Evolutionary conservation across 2,329 filamentous ascomycete species (phyloP).

Genomic region (Pseudocercospora cruenta): DNA sequence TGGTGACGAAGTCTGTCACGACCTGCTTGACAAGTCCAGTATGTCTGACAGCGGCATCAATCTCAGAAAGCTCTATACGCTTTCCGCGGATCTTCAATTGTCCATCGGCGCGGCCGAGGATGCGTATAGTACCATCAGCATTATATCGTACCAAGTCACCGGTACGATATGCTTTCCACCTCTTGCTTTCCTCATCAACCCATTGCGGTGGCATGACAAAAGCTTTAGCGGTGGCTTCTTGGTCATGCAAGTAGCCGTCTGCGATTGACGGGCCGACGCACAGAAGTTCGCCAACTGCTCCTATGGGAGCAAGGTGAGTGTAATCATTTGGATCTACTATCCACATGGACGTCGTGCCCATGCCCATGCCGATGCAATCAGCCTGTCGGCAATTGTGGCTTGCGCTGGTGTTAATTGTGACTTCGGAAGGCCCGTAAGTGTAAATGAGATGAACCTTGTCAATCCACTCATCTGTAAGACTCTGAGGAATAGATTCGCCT

Average conservation of each 20-base stretch:
- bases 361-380: background rate
- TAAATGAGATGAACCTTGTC: background rate
- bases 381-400: background rate
- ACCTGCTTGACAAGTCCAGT: conserved; percentile 41
- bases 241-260: conserved; percentile 45
- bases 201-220: conserved; percentile 6
- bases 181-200: background rate
- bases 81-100: conserved; percentile 80
- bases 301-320: conserved; percentile 16
- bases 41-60: conserved; percentile 40
- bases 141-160: conserved; percentile 30
- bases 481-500: background rate
- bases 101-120: conserved; percentile 71
- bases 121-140: conserved; percentile 39
- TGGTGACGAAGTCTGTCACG: background rate
- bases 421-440: background rate
- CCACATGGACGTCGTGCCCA: background rate
- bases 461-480: background rate
- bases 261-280: conserved; percentile 50
- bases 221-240: background rate
- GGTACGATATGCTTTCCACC: conserved; percentile 21
- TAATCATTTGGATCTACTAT: conserved; percentile 10
- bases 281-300: conserved; percentile 46
- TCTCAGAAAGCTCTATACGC: conserved; percentile 73
- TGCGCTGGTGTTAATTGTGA: background rate